Percentiles rank a stretch among this genome's conserved stretches.
Evolutionary conservation across 2,329 filamentous ascomycete species (phyloP).

Genomic region (Fusarium sp.): DNA sequence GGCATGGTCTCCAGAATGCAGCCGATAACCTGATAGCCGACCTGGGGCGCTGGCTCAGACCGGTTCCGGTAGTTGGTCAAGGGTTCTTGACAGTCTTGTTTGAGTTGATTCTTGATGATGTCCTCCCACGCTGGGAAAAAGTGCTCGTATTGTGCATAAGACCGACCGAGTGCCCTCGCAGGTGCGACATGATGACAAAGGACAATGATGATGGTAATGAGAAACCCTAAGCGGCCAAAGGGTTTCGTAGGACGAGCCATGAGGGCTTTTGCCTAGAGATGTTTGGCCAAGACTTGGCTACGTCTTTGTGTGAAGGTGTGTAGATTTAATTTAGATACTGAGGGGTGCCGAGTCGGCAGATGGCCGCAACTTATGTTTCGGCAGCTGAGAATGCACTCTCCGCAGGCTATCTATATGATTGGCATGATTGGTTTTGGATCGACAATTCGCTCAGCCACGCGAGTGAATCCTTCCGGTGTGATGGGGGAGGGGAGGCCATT

Average conservation of each 20-base stretch:
- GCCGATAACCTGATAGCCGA: conserved; percentile 29
- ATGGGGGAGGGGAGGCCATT: background rate
- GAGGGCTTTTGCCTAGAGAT: background rate
- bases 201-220: background rate
- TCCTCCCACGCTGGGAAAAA: conserved; percentile 40
- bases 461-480: background rate
- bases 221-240: background rate
- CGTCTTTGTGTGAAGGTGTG: background rate
- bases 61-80: conserved; percentile 14
- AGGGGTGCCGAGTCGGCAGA: background rate
- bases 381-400: background rate
- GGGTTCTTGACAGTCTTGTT: conserved; percentile 1
- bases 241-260: background rate
- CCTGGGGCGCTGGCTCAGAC: background rate
- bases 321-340: background rate
- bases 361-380: background rate
- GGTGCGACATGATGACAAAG: background rate
- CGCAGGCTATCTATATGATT: no score
- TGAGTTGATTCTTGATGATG: conserved; percentile 15
- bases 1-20: conserved; percentile 39
- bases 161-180: conserved; percentile 16
- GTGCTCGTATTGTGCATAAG: conserved; percentile 25
- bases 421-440: background rate
- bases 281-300: background rate
- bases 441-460: background rate